Evolutionary conservation across 805 yeast genomes (phyloP).

Genomic region (Myxozyma kluyveri): DNA sequence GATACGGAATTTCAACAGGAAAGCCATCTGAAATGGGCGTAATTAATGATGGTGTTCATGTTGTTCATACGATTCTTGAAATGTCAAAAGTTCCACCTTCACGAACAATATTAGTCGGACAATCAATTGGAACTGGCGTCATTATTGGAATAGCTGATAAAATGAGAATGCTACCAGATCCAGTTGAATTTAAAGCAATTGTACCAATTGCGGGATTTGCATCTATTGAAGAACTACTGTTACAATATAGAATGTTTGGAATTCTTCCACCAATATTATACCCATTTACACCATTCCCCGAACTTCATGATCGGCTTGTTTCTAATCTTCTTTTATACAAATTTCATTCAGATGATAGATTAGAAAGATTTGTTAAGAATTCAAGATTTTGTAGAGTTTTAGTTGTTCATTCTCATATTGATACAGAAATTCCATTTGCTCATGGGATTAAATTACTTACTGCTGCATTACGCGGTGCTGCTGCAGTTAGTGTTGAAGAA

Average conservation of each 20-base stretch:
- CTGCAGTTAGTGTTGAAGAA: conserved; percentile 3
- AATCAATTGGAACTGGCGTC: conserved; percentile 28
- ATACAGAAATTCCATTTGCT: conserved; percentile 15
- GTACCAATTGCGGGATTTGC: conserved; percentile 24
- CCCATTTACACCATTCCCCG: conserved; percentile 3
- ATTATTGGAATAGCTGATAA: conserved; percentile 21
- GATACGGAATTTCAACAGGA: conserved; percentile 26
- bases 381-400: conserved; percentile 11
- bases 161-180: conserved; percentile 3
- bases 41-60: conserved; percentile 17
- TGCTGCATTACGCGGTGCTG: conserved; percentile 19
- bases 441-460: conserved; percentile 20
- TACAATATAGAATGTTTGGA: conserved; percentile 11
- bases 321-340: conserved; percentile 2
- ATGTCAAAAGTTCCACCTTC: conserved; percentile 12
- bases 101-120: conserved; percentile 15
- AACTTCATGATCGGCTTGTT: neutral
- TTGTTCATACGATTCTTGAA: conserved; percentile 4
- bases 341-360: conserved; percentile 16
- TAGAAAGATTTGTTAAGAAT: conserved; percentile 15
- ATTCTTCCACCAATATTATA: conserved; percentile 11
- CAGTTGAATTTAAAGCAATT: conserved; percentile 11
- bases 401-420: conserved; percentile 18
- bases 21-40: conserved; percentile 15
- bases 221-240: conserved; percentile 18